Evolutionary conservation across 176 grass and related monocot genomes (phyloP), one percentile per base, ranked within the genome.

Genomic region (Hyparrhenia diplandra): DNA sequence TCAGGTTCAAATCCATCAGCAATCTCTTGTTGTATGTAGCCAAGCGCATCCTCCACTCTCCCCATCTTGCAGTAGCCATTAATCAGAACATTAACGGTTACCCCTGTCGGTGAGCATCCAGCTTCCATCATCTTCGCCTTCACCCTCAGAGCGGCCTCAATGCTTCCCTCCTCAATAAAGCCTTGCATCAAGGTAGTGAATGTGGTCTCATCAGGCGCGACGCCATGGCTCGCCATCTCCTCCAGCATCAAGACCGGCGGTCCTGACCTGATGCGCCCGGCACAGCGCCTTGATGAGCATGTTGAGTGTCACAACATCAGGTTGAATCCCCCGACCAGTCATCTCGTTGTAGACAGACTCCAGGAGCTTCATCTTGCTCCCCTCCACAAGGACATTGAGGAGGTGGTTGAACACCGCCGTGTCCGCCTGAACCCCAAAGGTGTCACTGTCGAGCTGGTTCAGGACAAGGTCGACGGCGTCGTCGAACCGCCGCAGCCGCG

Each of bases 131-230:
- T 94, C 74, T 74, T 91, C 3, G 69, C 57, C 67, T 91, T 94
- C 60, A 97, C 84, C 67, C 86, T 82, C 45, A 97, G 69, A 17
- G 91, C 94, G 9, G 83, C 84, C 41, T 92, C 75, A 18, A 94
- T 90, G 54, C 89, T 98, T 43, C 86, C 95, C 64, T 91, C 88
- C 76, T 98, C 88, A 66, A 94, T 72, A 86, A 92, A 98, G 1
- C 95, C 95, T 80, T 94, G 83, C 87, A 98, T 92, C 73, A 98
- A 55, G 0, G 95, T 91, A 10, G 87, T 89, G 77, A 90, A 90
- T 11, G 88, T 92, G 47, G 65, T 42, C 88, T 94, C 90, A 67
- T 92, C 70, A 8, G 92, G 90, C 2, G 74, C 67, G 34, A 92
- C 28, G 1, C 76, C 54, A 18, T 57, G 54, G 75, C 82, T 63